Evolutionary conservation across 2,329 filamentous ascomycete genomes (phyloP).

Genomic region (Phyllosticta capitalensis): DNA sequence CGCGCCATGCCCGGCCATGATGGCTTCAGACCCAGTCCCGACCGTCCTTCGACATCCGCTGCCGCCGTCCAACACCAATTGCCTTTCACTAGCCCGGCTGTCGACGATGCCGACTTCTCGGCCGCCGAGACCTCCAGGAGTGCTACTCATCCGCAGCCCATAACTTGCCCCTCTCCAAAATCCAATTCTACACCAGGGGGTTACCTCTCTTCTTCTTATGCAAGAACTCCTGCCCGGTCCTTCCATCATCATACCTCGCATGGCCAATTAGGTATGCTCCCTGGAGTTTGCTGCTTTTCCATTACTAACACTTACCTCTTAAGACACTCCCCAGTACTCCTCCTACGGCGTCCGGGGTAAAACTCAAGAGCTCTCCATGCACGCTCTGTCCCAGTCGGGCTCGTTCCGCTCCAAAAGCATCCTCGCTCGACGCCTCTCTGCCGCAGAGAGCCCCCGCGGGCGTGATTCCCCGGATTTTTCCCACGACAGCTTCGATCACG

Average conservation of each 20-base stretch:
- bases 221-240: constrained; percentile 55
- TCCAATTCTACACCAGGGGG: constrained; percentile 5
- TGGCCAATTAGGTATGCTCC: constrained; percentile 45
- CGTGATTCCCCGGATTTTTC: neutral
- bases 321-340: constrained; percentile 63
- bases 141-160: constrained; percentile 1
- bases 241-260: constrained; percentile 60
- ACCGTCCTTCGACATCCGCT: neutral
- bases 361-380: constrained; percentile 76
- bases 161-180: constrained; percentile 1
- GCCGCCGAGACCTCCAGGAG: constrained; percentile 2
- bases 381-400: constrained; percentile 47
- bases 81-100: constrained; percentile 9
- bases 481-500: constrained; percentile 5
- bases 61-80: constrained; percentile 6
- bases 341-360: constrained; percentile 70
- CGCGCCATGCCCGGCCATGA: constrained; percentile 3
- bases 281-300: neutral
- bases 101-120: constrained; percentile 10
- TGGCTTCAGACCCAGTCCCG: constrained; percentile 1
- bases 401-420: constrained; percentile 10
- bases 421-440: constrained; percentile 3
- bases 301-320: constrained; percentile 25
- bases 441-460: constrained; percentile 1
- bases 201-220: constrained; percentile 13